phyloP scores from a whole-genome alignment of 2,329 filamentous ascomycete species.

The Penicillium sp. region DNA sequence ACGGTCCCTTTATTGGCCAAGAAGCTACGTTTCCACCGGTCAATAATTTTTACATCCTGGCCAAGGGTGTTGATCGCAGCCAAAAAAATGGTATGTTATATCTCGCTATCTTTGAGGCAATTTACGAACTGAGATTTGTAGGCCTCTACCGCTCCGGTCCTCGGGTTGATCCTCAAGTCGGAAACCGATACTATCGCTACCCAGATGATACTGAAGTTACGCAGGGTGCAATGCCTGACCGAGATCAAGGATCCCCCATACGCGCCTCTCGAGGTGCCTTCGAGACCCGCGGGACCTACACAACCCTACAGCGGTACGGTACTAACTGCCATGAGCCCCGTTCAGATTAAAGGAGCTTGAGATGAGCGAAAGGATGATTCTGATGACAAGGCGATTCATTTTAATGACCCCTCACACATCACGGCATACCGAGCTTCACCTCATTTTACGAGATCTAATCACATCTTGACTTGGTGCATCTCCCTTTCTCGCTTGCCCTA shows the following conservation, averaged over 20 bases:
- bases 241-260: background rate
- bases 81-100: constrained; percentile 6
- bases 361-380: background rate
- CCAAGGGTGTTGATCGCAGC: constrained; percentile 10
- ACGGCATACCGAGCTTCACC: too few relatives aligned
- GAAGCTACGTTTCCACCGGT: constrained; percentile 9
- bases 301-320: background rate
- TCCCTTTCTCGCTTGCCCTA: too few relatives aligned
- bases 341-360: background rate
- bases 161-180: background rate
- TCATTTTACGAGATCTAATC: too few relatives aligned
- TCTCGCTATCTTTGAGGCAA: background rate
- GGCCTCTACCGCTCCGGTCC: background rate
- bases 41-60: constrained; percentile 13
- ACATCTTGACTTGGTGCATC: too few relatives aligned
- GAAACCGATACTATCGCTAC: background rate
- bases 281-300: background rate
- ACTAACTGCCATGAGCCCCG: background rate
- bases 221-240: background rate
- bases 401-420: background rate
- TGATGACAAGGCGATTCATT: background rate
- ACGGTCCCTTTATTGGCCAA: constrained; percentile 14
- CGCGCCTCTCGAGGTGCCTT: background rate
- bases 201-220: background rate
- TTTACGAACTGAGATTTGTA: background rate